Evolutionary conservation across 768 basidiomycete genomes (phyloP), one percentile per base, ranked within the genome.

Genomic region (Lentinula boryana): DNA sequence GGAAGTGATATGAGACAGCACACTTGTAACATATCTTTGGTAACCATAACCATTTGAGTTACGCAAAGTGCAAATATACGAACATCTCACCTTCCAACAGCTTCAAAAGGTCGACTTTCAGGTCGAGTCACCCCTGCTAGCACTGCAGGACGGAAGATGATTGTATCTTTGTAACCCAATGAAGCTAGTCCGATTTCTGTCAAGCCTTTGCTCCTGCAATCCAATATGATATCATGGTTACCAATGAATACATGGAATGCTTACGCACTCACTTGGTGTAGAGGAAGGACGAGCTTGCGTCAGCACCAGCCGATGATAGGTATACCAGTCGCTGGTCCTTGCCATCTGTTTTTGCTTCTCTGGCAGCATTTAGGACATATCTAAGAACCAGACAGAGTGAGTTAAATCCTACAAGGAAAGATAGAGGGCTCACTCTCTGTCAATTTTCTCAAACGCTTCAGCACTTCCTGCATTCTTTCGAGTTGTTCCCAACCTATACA

Each of bases 361-460:
- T 76, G 10, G 89, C 91, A 7, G 87, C 86, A 56, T 84, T 83
- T 51, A 91, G 70, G n/a, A 91, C 89, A 67, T 90, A 90, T 69
- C 89, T 88, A 48, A 3, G 15, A 13, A 48, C 16, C 6, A 56
- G 40, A 13, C 40, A 33, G 9, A 46, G 33, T 32, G 59, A 27
- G 31, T 27, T 18, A 23, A 31, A 15, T 5, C 13, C 23, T 38
- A 40, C 53, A 12, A 55, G 21, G 10, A 35, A 38, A 58, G 44
- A n/a, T 12, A 35, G 36, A 48, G 18, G 38, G 75, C 83, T 62
- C 64, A 91, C 85, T 89, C 85, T 70, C 86, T 75, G 66, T 92
- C 91, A 60, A 93, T 90, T 75, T 83, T 88, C 68, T 87, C 85
- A 63, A 91, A 93, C 8, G 79, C 79, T 38, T 79, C 82, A 0